Percentiles rank a stretch among this genome's conserved stretches.
These are phyloP conservation scores for Candida ovalis DNA, from an alignment of 805 yeast genomes.

Conservation along the genomic window DNA sequence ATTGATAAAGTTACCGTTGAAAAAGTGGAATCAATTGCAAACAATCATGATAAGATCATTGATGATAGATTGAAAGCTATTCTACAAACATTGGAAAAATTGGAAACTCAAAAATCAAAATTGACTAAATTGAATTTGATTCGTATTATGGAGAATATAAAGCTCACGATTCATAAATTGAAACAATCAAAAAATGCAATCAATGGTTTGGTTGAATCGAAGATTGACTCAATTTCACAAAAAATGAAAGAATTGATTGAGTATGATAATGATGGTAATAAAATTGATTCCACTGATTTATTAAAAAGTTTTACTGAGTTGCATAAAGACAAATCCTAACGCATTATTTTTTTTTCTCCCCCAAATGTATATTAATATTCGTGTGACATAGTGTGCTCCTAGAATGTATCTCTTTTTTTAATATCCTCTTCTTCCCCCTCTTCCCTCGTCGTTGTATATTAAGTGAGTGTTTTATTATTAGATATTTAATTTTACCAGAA, in stretches of 20 bases:
- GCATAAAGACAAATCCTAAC: not conserved
- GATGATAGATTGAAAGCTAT: constrained; percentile 15
- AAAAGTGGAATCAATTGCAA: constrained; percentile 7
- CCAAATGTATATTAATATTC: not conserved
- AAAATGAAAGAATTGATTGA: constrained; percentile 20
- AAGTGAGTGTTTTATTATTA: too few relatives aligned
- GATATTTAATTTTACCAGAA: too few relatives aligned
- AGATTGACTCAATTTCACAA: constrained; percentile 19
- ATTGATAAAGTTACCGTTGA: constrained; percentile 13
- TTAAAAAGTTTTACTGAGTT: constrained; percentile 32
- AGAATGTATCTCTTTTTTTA: not conserved
- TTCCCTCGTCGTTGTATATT: too few relatives aligned
- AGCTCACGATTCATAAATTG: constrained; percentile 26
- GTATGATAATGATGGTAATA: constrained; percentile 20
- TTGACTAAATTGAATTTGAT: constrained; percentile 9
- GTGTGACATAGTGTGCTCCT: not conserved
- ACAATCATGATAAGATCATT: constrained; percentile 3
- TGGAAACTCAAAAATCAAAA: constrained; percentile 9
- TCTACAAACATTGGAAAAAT: constrained; percentile 10
- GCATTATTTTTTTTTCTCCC: not conserved
- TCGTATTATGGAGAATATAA: constrained; percentile 35
- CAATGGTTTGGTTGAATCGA: constrained; percentile 16
- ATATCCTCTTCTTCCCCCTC: too few relatives aligned
- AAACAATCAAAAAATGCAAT: constrained; percentile 22
- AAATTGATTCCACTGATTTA: constrained; percentile 30